These are phyloP conservation scores for Trametes cubensis DNA, from an alignment of 768 basidiomycete species.

Conservation along the genomic window DNA sequence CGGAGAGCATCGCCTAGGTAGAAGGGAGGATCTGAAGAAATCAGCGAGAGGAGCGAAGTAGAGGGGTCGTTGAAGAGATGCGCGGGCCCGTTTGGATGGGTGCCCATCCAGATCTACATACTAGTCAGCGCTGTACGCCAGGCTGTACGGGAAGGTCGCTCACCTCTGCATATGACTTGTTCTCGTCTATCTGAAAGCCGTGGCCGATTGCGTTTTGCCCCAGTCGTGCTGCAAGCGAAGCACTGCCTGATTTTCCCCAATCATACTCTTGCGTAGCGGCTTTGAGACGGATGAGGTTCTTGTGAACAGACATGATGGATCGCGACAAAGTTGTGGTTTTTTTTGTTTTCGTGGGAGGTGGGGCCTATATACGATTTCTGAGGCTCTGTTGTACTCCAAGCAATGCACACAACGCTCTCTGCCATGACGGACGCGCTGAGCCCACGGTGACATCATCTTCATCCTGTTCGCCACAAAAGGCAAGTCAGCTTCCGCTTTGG, in stretches of 20 bases:
- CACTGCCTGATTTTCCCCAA: constrained; percentile 55
- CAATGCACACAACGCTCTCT: constrained; percentile 3
- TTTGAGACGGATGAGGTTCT: constrained; percentile 31
- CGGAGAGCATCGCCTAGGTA: constrained; percentile 43
- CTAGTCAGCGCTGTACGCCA: not conserved
- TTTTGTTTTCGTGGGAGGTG: not conserved
- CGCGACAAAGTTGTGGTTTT: not conserved
- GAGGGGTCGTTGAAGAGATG: constrained; percentile 32
- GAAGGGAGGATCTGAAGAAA: constrained; percentile 28
- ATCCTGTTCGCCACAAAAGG: no score
- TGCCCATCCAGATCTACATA: constrained; percentile 63
- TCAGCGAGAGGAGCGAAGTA: constrained; percentile 39
- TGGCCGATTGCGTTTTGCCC: constrained; percentile 35
- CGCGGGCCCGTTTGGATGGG: constrained; percentile 55
- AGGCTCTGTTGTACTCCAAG: not conserved
- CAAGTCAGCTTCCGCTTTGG: no score
- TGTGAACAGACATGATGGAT: constrained; percentile 4
- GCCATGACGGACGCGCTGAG: not conserved
- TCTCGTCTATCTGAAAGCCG: constrained; percentile 44
- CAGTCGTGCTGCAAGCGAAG: constrained; percentile 52
- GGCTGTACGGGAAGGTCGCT: constrained; percentile 7
- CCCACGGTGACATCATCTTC: no score
- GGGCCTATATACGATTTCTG: constrained; percentile 1
- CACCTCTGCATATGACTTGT: constrained; percentile 59
- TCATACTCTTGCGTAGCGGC: constrained; percentile 46